Evolutionary conservation across 805 yeast species (phyloP).

Genomic region (Komagataella pastoris): DNA sequence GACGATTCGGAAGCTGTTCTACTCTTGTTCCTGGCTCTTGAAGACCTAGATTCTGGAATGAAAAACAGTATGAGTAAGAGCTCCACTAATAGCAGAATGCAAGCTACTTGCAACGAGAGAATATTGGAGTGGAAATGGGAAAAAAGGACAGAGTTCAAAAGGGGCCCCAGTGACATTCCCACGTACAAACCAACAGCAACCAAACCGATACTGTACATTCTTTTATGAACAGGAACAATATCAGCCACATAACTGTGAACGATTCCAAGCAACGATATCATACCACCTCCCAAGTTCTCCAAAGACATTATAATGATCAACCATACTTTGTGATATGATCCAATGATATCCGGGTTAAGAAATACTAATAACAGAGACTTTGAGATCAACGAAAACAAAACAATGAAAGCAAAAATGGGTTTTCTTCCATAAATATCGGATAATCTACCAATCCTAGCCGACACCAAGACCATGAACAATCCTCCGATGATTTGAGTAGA

Average conservation of each 20-base stretch:
- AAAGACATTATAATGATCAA: constrained; percentile 31
- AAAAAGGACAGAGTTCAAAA: constrained; percentile 31
- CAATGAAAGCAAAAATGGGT: constrained; percentile 23
- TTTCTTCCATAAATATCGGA: constrained; percentile 58
- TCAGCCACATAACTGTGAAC: constrained; percentile 65
- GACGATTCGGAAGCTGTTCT: constrained; percentile 17
- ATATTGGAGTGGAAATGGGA: constrained; percentile 13
- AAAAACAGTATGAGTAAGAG: constrained; percentile 20
- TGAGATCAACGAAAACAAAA: constrained; percentile 7
- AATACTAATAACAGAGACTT: constrained; percentile 6
- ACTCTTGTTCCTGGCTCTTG: constrained; percentile 36
- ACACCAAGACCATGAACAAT: neutral
- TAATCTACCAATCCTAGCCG: constrained; percentile 45
- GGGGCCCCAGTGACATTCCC: constrained; percentile 56
- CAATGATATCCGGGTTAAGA: constrained; percentile 9
- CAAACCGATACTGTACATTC: constrained; percentile 47
- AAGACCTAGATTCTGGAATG: constrained; percentile 52
- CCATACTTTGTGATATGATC: constrained; percentile 16
- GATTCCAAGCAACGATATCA: constrained; percentile 39
- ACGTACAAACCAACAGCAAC: constrained; percentile 43
- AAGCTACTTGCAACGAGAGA: constrained; percentile 17
- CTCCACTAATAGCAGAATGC: constrained; percentile 14
- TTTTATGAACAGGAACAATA: constrained; percentile 45
- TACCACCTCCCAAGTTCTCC: constrained; percentile 50
- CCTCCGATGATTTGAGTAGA: neutral